These are phyloP conservation scores for Hypoxylon sp. DNA, from an alignment of 2,329 filamentous ascomycete genomes.

Conservation along the genomic window DNA sequence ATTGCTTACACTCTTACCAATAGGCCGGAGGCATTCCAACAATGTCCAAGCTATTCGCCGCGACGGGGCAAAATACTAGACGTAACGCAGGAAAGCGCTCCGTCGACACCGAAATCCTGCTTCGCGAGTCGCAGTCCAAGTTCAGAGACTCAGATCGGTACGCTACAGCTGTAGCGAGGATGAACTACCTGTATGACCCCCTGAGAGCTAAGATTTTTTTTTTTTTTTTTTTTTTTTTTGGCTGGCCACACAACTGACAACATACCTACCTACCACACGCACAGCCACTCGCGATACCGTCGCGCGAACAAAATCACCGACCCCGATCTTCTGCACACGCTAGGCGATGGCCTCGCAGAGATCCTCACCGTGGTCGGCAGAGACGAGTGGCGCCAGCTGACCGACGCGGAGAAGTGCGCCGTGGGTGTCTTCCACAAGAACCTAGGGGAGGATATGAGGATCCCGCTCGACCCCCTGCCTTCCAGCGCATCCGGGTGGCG, in stretches of 20 bases:
- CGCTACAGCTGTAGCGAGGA: constrained; percentile 34
- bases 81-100: constrained; percentile 36
- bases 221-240: too few species aligned
- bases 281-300: not conserved
- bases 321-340: constrained; percentile 28
- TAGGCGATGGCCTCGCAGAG: constrained; percentile 51
- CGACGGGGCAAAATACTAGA: constrained; percentile 3
- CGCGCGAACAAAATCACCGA: not conserved
- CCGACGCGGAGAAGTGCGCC: constrained; percentile 42
- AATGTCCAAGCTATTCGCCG: constrained; percentile 11
- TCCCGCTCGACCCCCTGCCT: constrained; percentile 41
- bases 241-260: too few species aligned
- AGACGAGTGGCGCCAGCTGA: constrained; percentile 40
- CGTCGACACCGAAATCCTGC: constrained; percentile 41
- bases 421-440: constrained; percentile 41
- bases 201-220: too few species aligned
- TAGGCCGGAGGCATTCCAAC: constrained; percentile 1
- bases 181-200: constrained; percentile 1
- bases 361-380: constrained; percentile 34
- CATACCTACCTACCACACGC: too few species aligned
- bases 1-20: not conserved
- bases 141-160: constrained; percentile 20
- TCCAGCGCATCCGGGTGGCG: constrained; percentile 19
- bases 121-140: constrained; percentile 39
- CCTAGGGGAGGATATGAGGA: constrained; percentile 43